Evolutionary conservation across 306 rosid genomes (phyloP), one percentile per base, ranked within the genome.

Genomic region (Echinosophora koreensis): DNA sequence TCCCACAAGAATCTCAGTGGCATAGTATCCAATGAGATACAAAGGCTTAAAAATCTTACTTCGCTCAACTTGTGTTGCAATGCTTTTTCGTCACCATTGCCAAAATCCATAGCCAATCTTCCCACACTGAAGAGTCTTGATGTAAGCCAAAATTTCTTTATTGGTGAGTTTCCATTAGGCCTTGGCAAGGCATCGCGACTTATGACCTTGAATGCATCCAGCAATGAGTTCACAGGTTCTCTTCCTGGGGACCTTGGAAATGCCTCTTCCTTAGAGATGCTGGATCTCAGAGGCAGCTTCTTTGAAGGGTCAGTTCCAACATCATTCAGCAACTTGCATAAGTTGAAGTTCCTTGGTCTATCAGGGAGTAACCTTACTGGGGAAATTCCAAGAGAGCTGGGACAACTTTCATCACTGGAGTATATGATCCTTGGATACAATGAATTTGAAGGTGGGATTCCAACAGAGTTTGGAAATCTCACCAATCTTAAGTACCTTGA

Each of bases 261-360:
- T 87, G 91, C 92, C 27, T 80, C 92, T 72, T 75, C 77, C 58
- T 76, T 95, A 32, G 96, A 92, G 86, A 87, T 50, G 60, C 74
- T 95, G 68, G 99, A 95, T 89, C 94, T 95, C 47, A 83, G 97
- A 82, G 99, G 99, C 32, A 90, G 95, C 85, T 89, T 95, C 83
- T 87, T 91, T 52, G 79, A 70, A 76, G 99, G 97, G 30, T 60
- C 86, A 8, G 73, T 95, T 83, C 97, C 96, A 0, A 79, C 71
- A 83, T 77, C 97, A 17, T 86, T 88, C 60, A 84, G 81, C 67
- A 86, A 84, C 75, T 81, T 95, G 88, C 86, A 59, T 78, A 91
- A 87, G 89, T 83, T 95, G 79, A 92, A 84, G 88, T 95, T 92
- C 89, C 96, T 95, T 70, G 99, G 99, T 51, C 90, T 95, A 54